Conservation (phyloP, 2,329 filamentous ascomycete species). For the Akanthomyces lecanii region DNA sequence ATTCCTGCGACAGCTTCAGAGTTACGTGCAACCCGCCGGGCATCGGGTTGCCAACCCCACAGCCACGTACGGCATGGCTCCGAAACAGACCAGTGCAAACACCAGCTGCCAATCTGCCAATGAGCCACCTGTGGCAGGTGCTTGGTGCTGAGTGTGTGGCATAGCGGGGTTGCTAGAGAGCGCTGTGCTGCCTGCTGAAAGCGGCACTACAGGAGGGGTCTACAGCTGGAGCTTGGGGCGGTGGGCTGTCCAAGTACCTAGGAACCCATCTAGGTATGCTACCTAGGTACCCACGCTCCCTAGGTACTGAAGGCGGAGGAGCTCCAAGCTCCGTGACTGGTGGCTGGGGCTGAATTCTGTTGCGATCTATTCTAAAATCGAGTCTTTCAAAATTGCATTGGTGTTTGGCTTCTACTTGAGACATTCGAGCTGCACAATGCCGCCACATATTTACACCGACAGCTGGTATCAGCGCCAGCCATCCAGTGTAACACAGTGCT, state of each 20-base stretch:
- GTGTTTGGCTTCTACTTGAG: background rate
- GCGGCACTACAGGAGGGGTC: background rate
- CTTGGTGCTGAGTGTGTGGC: background rate
- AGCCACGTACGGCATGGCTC: background rate
- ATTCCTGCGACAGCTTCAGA: background rate
- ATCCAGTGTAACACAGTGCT: background rate
- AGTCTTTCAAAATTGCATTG: background rate
- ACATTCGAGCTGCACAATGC: background rate
- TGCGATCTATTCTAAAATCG: background rate
- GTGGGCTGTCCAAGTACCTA: too few species aligned
- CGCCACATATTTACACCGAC: background rate
- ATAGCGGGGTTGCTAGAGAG: background rate
- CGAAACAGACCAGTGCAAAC: background rate
- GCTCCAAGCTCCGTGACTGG: too few species aligned
- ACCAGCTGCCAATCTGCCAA: background rate
- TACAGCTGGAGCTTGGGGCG: background rate
- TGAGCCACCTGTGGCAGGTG: constrained; percentile 5
- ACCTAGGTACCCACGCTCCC: too few species aligned
- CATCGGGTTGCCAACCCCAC: constrained; percentile 3
- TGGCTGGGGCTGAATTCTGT: background rate
- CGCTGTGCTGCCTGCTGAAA: background rate
- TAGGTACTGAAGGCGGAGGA: too few species aligned
- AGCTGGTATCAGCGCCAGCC: background rate
- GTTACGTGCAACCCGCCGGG: background rate
- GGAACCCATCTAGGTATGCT: too few species aligned